Evolutionary conservation across 352 stramenopile species (phyloP), one percentile per base, ranked within the genome.

Genomic region (Pythium aristosporum): DNA sequence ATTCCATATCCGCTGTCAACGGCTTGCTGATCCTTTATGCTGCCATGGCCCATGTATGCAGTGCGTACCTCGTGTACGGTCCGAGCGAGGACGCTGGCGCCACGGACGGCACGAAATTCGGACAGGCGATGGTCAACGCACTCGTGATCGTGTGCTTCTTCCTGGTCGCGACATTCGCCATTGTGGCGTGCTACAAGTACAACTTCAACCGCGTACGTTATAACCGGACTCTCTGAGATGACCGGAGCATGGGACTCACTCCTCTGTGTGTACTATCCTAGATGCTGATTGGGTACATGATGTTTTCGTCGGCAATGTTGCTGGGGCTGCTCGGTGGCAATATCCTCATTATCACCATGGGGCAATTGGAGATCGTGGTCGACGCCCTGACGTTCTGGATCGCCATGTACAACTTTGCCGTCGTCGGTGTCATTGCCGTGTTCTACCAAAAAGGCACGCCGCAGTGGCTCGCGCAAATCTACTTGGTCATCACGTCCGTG

Each of bases 401-500:
- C 63, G 63, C 79, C 68, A 96, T 97, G 76, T 96, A 92, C 69
- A 98, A 98, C 65, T 97, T 97, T 55, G 92, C 86, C 2, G 83
- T 98, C 46, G 86, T 96, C 34, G 91, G 89, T 10, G 85, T 97
- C 15, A 64, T 97, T 44, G 68, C 84, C 16, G 92, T 98, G 34
- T 98, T 98, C 56, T 97, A 96, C 68, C 89, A 96, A 64, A 96
- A 93, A 60, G 87, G 87, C 0, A 80, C 69, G 32, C 72, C 83
- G 0, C 89, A 76, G 67, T 85, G 86, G 75, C 63, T 99, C 28
- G 96, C 92, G 25, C 96, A 99, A 69, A 74, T 85, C 30, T 99
- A 99, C 75, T 79, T 99, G 37, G 88, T 99, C 39, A 66, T 85
- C 23, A 98, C 95, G n/a, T 98, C 91, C 12, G 91, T 99, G 2